A percentile compares a stretch with the other conserved stretches of the same genome.
These are phyloP conservation scores for Yarrowia osloensis DNA, from an alignment of 805 yeast species.

Conservation along the genomic window DNA sequence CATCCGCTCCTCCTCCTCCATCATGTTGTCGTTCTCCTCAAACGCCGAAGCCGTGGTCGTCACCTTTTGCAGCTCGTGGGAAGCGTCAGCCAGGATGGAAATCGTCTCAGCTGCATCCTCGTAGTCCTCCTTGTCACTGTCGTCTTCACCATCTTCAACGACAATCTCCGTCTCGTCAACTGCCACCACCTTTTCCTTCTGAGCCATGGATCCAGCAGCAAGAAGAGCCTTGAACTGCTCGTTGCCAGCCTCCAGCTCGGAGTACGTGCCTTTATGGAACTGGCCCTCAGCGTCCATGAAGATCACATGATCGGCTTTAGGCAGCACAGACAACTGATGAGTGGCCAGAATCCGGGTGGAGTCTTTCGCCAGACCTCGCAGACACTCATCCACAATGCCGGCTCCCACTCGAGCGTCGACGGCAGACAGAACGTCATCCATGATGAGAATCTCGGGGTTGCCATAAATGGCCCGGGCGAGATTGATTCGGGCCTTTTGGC, in stretches of 20 bases:
- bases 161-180: slow-evolving; percentile 12
- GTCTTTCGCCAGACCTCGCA: slow-evolving; percentile 56
- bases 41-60: slow-evolving; percentile 12
- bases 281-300: slow-evolving; percentile 64
- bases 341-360: slow-evolving; percentile 80
- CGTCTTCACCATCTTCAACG: not conserved
- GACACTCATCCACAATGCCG: slow-evolving; percentile 70
- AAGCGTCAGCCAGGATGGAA: not conserved
- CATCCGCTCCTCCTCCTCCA: slow-evolving; percentile 32
- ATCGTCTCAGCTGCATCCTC: not conserved
- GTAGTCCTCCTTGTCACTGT: not conserved
- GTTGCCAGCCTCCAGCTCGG: slow-evolving; percentile 49
- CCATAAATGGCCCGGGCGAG: slow-evolving; percentile 81
- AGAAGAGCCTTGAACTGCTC: slow-evolving; percentile 53
- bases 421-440: slow-evolving; percentile 85
- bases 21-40: slow-evolving; percentile 33
- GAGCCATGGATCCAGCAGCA: slow-evolving; percentile 42
- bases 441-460: slow-evolving; percentile 60
- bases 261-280: slow-evolving; percentile 60
- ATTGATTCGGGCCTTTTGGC: slow-evolving; percentile 84
- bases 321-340: slow-evolving; percentile 74
- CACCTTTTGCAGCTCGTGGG: slow-evolving; percentile 34
- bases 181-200: slow-evolving; percentile 35
- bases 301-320: slow-evolving; percentile 67
- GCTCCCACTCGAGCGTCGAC: slow-evolving; percentile 86